Evolutionary conservation across 2,329 filamentous ascomycete genomes (phyloP).

Genomic region (Penicillium fuscoglaucum): DNA sequence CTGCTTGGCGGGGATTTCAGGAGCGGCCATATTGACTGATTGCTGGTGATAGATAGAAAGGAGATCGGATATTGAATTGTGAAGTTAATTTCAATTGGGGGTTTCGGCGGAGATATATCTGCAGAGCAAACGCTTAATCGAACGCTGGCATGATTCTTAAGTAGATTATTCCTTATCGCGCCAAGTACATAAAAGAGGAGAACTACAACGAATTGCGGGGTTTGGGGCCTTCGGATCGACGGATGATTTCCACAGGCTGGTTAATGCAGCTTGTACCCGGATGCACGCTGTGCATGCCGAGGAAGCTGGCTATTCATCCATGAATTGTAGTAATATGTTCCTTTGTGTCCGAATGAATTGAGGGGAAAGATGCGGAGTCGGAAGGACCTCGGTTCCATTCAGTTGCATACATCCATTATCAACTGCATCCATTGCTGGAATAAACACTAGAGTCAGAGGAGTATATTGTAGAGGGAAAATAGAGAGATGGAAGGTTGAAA

Average conservation of each 20-base stretch:
- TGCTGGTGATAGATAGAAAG: background rate
- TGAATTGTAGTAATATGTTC: background rate
- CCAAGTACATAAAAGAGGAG: background rate
- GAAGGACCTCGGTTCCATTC: background rate
- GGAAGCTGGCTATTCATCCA: background rate
- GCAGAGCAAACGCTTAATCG: too few species aligned
- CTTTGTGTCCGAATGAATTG: background rate
- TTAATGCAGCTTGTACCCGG: background rate
- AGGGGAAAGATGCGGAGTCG: background rate
- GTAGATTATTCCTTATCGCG: background rate
- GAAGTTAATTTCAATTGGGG: background rate
- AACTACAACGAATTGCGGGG: background rate
- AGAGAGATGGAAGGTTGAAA: background rate
- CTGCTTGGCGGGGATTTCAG: conserved; percentile 58
- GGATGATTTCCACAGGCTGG: background rate
- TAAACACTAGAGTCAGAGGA: background rate
- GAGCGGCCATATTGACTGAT: conserved; percentile 34
- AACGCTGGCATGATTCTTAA: background rate
- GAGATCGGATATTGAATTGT: background rate
- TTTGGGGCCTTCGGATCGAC: background rate
- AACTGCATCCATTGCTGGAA: background rate
- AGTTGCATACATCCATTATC: background rate
- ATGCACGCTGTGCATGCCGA: background rate
- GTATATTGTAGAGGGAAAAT: background rate
- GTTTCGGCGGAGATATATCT: background rate